These are phyloP conservation scores for Coix lacrymajobi DNA, from an alignment of 176 grass and related monocot genomes.

Conservation along the genomic window DNA sequence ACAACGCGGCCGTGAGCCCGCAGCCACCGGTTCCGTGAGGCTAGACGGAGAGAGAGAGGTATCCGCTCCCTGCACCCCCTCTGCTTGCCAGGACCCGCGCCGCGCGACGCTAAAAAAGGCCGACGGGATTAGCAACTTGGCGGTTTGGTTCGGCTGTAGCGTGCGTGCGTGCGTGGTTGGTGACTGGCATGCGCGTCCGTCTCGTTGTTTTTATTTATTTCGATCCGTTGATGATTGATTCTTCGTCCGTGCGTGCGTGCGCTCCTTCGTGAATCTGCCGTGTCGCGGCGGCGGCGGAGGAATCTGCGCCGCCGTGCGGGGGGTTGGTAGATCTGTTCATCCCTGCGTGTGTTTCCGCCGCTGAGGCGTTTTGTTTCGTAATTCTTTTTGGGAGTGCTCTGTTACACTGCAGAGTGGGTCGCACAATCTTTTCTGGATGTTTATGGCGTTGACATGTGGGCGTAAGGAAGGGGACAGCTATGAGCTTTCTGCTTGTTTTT, in stretches of 20 bases:
- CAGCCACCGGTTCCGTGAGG: constrained; percentile 6
- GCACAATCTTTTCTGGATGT: constrained; percentile 27
- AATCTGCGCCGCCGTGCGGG: constrained; percentile 28
- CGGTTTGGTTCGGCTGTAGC: not conserved
- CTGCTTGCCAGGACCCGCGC: constrained; percentile 3
- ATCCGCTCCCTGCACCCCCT: constrained; percentile 6
- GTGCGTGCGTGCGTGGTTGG: constrained; percentile 16
- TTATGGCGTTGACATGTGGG: constrained; percentile 34
- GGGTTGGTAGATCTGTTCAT: constrained; percentile 57
- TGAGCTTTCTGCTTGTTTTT: constrained; percentile 31
- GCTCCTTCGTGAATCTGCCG: constrained; percentile 21
- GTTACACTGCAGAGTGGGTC: constrained; percentile 14
- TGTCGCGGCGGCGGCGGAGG: constrained; percentile 2
- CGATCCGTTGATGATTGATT: constrained; percentile 21
- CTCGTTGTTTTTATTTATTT: constrained; percentile 20
- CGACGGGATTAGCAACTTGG: constrained; percentile 21
- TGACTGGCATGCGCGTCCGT: constrained; percentile 4
- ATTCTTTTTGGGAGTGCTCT: constrained; percentile 5
- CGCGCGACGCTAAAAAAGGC: not conserved
- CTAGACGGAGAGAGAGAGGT: constrained; percentile 34
- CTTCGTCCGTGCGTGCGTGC: constrained; percentile 4
- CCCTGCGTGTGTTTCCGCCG: not conserved
- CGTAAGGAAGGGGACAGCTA: constrained; percentile 17
- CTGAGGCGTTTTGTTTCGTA: not conserved
- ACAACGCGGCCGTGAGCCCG: not conserved